A percentile compares a stretch with the other conserved stretches of the same genome.
Evolutionary conservation across 805 yeast species (phyloP).

Genomic region (Sugiyamaella lignohabitans): DNA sequence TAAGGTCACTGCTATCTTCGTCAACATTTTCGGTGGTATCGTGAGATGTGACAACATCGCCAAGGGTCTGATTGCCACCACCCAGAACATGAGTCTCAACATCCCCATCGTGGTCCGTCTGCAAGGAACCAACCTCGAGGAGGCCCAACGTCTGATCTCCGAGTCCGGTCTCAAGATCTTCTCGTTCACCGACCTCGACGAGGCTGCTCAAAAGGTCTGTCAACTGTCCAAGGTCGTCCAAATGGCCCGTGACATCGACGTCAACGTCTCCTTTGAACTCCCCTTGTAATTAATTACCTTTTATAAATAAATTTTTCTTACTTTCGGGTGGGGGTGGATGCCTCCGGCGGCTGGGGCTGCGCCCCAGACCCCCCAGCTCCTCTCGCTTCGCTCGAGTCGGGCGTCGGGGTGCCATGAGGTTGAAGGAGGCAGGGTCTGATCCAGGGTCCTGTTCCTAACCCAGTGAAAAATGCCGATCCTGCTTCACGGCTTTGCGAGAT

Average conservation of each 20-base stretch:
- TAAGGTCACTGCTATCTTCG: conserved; percentile 90
- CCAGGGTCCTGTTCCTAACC: background rate
- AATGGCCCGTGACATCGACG: conserved; percentile 44
- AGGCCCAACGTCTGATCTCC: conserved; percentile 79
- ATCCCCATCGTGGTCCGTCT: conserved; percentile 97
- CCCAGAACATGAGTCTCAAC: conserved; percentile 81
- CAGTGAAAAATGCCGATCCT: background rate
- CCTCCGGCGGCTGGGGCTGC: background rate
- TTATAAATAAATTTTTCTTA: background rate
- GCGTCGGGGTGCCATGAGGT: background rate
- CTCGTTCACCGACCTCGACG: conserved; percentile 87
- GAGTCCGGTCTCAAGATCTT: conserved; percentile 89
- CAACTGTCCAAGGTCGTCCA: conserved; percentile 52
- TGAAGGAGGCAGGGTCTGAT: too few species aligned
- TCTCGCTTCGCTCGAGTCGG: background rate
- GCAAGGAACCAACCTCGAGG: conserved; percentile 93
- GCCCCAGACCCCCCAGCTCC: background rate
- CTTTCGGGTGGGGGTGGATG: too few species aligned
- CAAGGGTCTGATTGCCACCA: conserved; percentile 87
- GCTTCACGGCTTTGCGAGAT: background rate
- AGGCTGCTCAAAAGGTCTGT: conserved; percentile 94
- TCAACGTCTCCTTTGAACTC: conserved; percentile 44
- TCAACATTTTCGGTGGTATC: conserved; percentile 98
- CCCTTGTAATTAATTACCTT: conserved; percentile 30
- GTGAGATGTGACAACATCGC: conserved; percentile 99